Conservation (phyloP, 2,329 filamentous ascomycete genomes). For the Plenodomus tracheiphilus region DNA sequence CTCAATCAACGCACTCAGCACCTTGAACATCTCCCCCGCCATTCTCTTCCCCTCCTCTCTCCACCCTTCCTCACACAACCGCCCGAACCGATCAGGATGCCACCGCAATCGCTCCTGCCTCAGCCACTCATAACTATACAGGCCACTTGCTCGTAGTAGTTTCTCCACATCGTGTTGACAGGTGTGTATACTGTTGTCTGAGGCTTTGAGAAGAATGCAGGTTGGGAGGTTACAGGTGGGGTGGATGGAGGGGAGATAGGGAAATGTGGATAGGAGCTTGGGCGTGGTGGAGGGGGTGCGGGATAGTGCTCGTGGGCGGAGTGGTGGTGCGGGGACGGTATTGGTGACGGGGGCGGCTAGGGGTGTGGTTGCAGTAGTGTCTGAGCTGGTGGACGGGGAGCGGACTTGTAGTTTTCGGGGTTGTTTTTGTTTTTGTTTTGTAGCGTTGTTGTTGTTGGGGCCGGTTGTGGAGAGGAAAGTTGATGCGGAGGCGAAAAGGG, state of each 20-base stretch:
- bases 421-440: constrained; percentile 1
- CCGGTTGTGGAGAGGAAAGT: constrained; percentile 20
- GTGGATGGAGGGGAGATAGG: constrained; percentile 29
- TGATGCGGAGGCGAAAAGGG: constrained; percentile 31
- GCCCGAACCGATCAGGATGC: constrained; percentile 44
- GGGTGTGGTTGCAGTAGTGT: constrained; percentile 15
- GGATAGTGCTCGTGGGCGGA: constrained; percentile 33
- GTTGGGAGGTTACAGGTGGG: constrained; percentile 27
- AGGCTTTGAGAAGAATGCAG: constrained; percentile 29
- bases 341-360: constrained; percentile 39
- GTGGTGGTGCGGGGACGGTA: no score
- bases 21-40: constrained; percentile 44
- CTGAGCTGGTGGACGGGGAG: constrained; percentile 28
- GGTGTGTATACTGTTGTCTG: constrained; percentile 29
- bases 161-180: constrained; percentile 42
- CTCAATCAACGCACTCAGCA: constrained; percentile 35
- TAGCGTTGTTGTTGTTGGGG: background rate
- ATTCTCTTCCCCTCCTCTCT: constrained; percentile 35
- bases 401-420: constrained; percentile 34
- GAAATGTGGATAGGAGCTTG: constrained; percentile 31
- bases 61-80: constrained; percentile 37
- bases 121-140: constrained; percentile 43
- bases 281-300: constrained; percentile 36
- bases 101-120: constrained; percentile 39
- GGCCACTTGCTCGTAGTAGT: constrained; percentile 34